Base-by-base conservation (phyloP, 441 rosid genomes). In the Populus trichocarpa region DNA sequence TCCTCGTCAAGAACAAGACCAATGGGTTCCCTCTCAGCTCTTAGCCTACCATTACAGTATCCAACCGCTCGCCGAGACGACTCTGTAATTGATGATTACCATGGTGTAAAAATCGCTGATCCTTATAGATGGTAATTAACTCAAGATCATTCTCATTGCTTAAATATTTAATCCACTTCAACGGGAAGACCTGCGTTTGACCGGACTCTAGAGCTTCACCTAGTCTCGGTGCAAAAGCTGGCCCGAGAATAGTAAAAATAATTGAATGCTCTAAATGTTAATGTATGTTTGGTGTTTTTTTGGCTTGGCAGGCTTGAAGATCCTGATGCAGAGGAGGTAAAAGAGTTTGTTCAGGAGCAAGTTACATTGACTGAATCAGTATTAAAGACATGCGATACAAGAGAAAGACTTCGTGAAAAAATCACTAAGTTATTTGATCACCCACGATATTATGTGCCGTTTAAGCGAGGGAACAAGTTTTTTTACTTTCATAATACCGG, bases 261-360 rank as follows among this genome's bases (percentile, higher is more conserved):
- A 50, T 16, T 50, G 59, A 50, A 16, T 50, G 59, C 6, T 14
- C n/a, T 6, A 50, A 16, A 50, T 14, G n/a, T 16, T 50, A 50
- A 16, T 50, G 59, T 63, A 67, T 57, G 64, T 65, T 66, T 50
- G 5, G 16, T 67, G 14, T 78, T 50, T 13, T 13, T 68, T n/a
- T 75, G 16, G 42, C 53, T 64, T n/a, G 23, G 20, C 75, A 96
- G 98, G 98, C 90, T 94, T 25, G 98, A 97, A 83, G 97, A 95
- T 89, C 92, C 97, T 11, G 97, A 97, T 64, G 89, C 95, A 3
- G 92, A 89, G 64, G 97, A 93, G 76, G 92, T 88, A 50, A 93
- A 92, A 72, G 90, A 88, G 30, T 96, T 92, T 14, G 98, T 95
- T 1, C 70, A 87, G 75, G 85, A 83, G 67, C 98, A 95, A 82